Percentiles rank a stretch among this genome's conserved stretches.
phyloP scores from a whole-genome alignment of 768 basidiomycete genomes.

The Naematelia encephala region DNA sequence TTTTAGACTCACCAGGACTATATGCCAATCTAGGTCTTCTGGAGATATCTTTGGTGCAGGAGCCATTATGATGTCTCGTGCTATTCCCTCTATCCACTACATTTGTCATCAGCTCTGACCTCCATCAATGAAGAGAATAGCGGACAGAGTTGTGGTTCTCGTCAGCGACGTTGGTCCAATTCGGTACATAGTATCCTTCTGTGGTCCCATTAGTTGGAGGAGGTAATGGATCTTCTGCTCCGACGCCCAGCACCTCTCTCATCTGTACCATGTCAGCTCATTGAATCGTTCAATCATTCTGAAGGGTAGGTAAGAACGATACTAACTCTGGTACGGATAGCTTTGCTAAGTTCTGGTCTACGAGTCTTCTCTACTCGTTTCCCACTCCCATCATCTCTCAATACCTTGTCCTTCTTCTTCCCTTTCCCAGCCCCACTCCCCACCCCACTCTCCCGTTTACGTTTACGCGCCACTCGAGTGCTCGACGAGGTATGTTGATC shows the following conservation, averaged over 20 bases:
- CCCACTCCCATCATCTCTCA: conserved; percentile 23
- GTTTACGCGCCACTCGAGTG: too few relatives aligned
- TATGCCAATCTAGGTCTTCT: conserved; percentile 14
- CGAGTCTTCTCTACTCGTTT: conserved; percentile 32
- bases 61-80: conserved; percentile 10
- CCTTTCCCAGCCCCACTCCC: conserved; percentile 3
- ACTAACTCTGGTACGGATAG: conserved; percentile 21
- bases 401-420: neutral
- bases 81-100: conserved; percentile 21
- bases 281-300: too few relatives aligned
- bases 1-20: neutral
- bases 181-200: neutral
- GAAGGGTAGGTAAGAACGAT: neutral
- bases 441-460: too few relatives aligned
- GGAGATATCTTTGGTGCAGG: conserved; percentile 14
- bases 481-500: too few relatives aligned
- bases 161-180: conserved; percentile 1
- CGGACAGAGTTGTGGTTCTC: neutral
- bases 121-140: neutral
- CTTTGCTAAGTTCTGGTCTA: conserved; percentile 22
- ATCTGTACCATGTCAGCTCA: conserved; percentile 10
- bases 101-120: neutral
- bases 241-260: conserved; percentile 11
- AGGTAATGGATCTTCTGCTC: conserved; percentile 19
- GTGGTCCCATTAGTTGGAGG: conserved; percentile 4